phyloP scores from a whole-genome alignment of 1,284 basidiomycete genomes.

The Chalciporus piperatoides region DNA sequence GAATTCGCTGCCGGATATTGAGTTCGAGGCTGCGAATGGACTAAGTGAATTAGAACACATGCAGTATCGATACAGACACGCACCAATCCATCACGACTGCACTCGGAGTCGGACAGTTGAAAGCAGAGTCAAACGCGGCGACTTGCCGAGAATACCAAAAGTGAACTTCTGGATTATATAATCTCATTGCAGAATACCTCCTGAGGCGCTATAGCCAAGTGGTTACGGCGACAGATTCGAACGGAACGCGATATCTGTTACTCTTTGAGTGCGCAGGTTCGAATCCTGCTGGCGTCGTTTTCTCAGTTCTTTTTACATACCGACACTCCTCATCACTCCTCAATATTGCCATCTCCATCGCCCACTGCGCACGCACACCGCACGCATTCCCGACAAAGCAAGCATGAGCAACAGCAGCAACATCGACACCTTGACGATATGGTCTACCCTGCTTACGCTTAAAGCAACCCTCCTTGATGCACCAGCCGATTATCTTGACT shows the following conservation, averaged over 20 bases:
- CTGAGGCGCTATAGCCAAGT: conserved; percentile 48
- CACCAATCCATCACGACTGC: conserved; percentile 28
- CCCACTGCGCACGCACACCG: background rate
- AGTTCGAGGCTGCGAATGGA: conserved; percentile 53
- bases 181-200: too few species aligned
- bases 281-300: conserved; percentile 40
- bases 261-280: conserved; percentile 42
- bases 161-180: background rate
- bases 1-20: conserved; percentile 77
- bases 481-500: background rate
- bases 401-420: background rate
- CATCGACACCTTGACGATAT: background rate
- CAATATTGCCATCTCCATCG: too few species aligned
- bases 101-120: background rate
- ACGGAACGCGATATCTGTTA: conserved; percentile 38
- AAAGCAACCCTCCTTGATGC: background rate
- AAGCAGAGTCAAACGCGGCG: background rate
- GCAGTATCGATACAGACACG: conserved; percentile 7
- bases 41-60: background rate
- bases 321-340: too few species aligned
- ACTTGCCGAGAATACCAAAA: conserved; percentile 9
- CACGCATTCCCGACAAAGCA: too few species aligned
- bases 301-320: too few species aligned
- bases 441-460: background rate
- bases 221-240: conserved; percentile 61